Evolutionary conservation across 2,329 filamentous ascomycete genomes (phyloP).

Genomic region (Fusarium pilosicola): DNA sequence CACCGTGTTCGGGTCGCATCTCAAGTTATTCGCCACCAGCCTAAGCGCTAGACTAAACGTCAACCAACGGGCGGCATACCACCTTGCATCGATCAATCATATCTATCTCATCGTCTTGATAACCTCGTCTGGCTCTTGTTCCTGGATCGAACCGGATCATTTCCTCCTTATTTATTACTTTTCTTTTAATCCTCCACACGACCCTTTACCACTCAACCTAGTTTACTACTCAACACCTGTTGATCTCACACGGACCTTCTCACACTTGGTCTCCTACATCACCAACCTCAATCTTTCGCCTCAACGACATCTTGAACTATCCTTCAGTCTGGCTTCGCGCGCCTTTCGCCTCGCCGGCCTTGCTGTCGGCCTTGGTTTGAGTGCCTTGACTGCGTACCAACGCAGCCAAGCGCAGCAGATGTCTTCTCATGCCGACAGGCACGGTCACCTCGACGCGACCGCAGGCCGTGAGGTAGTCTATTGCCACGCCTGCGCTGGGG

Average conservation of each 20-base stretch:
- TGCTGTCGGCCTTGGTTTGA: constrained; percentile 67
- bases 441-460: constrained; percentile 60
- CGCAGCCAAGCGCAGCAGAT: constrained; percentile 56
- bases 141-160: not conserved
- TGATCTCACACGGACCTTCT: not conserved
- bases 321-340: constrained; percentile 65
- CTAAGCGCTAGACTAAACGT: constrained; percentile 15
- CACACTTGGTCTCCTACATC: not conserved
- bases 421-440: constrained; percentile 45
- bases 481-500: constrained; percentile 82
- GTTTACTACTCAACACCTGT: not conserved
- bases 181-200: not conserved
- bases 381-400: constrained; percentile 65
- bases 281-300: not conserved
- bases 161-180: not conserved
- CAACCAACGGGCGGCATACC: constrained; percentile 7
- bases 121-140: constrained; percentile 16
- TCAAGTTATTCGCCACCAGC: constrained; percentile 27
- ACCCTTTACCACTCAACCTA: not conserved
- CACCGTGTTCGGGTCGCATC: constrained; percentile 21
- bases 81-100: constrained; percentile 16
- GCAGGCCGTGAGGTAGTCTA: constrained; percentile 77
- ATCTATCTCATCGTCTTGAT: constrained; percentile 6
- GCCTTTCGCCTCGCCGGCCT: constrained; percentile 64
- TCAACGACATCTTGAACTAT: constrained; percentile 14